A percentile compares a stretch with the other conserved stretches of the same genome.
phyloP scores from a whole-genome alignment of 768 basidiomycete genomes.

The Mycena albidolilacea region DNA sequence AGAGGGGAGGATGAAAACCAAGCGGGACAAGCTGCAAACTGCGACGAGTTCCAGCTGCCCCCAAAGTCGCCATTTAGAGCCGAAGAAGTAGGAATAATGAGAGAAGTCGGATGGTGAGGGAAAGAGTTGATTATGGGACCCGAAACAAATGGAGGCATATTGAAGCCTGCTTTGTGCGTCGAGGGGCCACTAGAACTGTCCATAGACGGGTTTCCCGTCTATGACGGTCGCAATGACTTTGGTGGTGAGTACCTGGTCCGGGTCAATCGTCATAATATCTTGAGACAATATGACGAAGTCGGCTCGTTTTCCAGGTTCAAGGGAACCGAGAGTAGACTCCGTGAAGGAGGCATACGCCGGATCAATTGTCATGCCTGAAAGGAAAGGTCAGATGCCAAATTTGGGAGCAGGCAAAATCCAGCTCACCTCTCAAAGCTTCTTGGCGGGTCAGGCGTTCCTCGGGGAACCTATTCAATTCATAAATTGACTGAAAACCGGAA shows the following conservation, averaged over 20 bases:
- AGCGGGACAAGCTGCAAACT: constrained; percentile 12
- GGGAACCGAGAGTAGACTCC: constrained; percentile 80
- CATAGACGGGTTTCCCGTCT: constrained; percentile 72
- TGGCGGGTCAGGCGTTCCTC: constrained; percentile 81
- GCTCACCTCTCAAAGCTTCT: constrained; percentile 81
- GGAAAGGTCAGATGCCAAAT: not conserved
- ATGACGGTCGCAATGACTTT: constrained; percentile 83
- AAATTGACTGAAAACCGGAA: constrained; percentile 6
- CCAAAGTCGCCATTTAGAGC: constrained; percentile 14
- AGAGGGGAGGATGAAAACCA: not conserved
- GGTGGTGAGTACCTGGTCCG: constrained; percentile 73
- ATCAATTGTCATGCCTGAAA: constrained; percentile 86
- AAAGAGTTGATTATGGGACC: not conserved
- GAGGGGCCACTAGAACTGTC: constrained; percentile 39
- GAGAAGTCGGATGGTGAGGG: not conserved
- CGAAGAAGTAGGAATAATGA: not conserved
- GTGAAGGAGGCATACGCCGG: constrained; percentile 91
- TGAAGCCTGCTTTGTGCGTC: constrained; percentile 23
- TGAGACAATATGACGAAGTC: constrained; percentile 90
- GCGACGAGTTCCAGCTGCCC: constrained; percentile 1
- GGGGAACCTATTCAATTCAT: constrained; percentile 74
- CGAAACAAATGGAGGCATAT: constrained; percentile 24
- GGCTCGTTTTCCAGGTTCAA: constrained; percentile 83
- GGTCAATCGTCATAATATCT: constrained; percentile 82
- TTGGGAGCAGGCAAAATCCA: not conserved